Percentiles rank a stretch among this genome's conserved stretches.
Evolutionary conservation across 2,329 filamentous ascomycete species (phyloP).

Genomic region (Exophiala oligosperma): DNA sequence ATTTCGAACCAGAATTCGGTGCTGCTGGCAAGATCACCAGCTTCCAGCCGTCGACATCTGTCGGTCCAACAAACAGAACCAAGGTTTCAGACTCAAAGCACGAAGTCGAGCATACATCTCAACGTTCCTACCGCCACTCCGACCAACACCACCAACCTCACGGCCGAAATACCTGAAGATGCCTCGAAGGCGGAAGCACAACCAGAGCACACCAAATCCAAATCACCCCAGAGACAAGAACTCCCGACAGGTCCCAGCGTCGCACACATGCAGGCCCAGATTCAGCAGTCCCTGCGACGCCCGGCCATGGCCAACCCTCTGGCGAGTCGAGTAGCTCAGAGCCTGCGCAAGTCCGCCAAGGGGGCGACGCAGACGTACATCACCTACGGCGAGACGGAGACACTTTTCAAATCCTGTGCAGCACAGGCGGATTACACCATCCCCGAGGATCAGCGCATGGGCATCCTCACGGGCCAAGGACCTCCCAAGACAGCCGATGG

Average conservation of each 20-base stretch:
- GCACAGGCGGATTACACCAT: constrained; percentile 75
- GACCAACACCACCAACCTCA: constrained; percentile 3
- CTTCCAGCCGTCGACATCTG: constrained; percentile 12
- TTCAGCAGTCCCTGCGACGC: constrained; percentile 9
- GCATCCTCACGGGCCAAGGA: constrained; percentile 50
- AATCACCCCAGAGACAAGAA: constrained; percentile 6
- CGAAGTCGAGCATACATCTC: neutral
- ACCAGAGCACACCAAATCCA: neutral
- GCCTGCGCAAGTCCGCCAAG: constrained; percentile 37
- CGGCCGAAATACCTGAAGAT: constrained; percentile 10
- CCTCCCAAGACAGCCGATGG: constrained; percentile 69
- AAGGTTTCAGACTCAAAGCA: constrained; percentile 13
- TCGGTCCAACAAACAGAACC: constrained; percentile 14
- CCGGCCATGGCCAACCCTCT: constrained; percentile 9
- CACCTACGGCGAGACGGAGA: constrained; percentile 76
- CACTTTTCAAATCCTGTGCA: constrained; percentile 74
- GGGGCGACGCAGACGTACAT: constrained; percentile 66
- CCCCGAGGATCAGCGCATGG: constrained; percentile 65
- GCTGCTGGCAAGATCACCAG: neutral
- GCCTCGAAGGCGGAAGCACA: neutral
- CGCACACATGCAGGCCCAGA: constrained; percentile 21
- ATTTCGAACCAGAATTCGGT: neutral
- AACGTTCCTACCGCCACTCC: neutral
- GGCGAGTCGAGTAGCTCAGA: constrained; percentile 18
- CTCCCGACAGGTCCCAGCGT: constrained; percentile 4